Conservation (phyloP, 768 basidiomycete genomes). For the Termitomyces titanicus region DNA sequence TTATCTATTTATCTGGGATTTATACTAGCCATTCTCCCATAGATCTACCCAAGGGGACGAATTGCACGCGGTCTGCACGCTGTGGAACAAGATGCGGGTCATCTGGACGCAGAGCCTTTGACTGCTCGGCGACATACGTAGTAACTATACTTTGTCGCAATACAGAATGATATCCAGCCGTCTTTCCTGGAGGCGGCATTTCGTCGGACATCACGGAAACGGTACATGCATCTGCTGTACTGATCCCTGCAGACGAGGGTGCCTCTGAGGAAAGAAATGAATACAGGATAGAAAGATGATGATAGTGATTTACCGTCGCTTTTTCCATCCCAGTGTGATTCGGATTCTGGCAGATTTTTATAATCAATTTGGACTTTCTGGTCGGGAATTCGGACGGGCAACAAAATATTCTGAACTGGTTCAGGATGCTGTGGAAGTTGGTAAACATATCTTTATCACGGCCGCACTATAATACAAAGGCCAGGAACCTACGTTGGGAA, state of each 20-base stretch:
- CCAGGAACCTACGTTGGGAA: slow-evolving; percentile 37
- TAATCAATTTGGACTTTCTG: slow-evolving; percentile 19
- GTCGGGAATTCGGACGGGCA: slow-evolving; percentile 23
- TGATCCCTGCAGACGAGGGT: slow-evolving; percentile 31
- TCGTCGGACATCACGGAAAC: slow-evolving; percentile 5
- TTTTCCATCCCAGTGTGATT: slow-evolving; percentile 43
- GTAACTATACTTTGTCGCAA: not conserved
- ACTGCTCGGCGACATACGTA: not conserved
- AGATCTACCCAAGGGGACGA: not conserved
- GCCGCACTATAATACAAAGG: too few species aligned
- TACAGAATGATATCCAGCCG: not conserved
- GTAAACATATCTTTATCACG: slow-evolving; percentile 17
- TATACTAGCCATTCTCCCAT: slow-evolving; percentile 3
- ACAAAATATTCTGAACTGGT: slow-evolving; percentile 26
- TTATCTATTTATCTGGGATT: not conserved
- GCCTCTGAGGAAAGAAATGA: slow-evolving; percentile 23
- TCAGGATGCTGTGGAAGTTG: slow-evolving; percentile 36
- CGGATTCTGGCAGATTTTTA: slow-evolving; percentile 29
- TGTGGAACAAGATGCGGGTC: not conserved
- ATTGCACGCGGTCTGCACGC: not conserved
- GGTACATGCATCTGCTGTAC: slow-evolving; percentile 3
- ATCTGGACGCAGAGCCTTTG: not conserved
- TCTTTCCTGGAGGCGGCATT: slow-evolving; percentile 1
- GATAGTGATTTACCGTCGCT: slow-evolving; percentile 27
- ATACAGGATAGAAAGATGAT: not conserved